These are phyloP conservation scores for Epichloe uncinata DNA, from an alignment of 2,329 filamentous ascomycete genomes.

Conservation along the genomic window DNA sequence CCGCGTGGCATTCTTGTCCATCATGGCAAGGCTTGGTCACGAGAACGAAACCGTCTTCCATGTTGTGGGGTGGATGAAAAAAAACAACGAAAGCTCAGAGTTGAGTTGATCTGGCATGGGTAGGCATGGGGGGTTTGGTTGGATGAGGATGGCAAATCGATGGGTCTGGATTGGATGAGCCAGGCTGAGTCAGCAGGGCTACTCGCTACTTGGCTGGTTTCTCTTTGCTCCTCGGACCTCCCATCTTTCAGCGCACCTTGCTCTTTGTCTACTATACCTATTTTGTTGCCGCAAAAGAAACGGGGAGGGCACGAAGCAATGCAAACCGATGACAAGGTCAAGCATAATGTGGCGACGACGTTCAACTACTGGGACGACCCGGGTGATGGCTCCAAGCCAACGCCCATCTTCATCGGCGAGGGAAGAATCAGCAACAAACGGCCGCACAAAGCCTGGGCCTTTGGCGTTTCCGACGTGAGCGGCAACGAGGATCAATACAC, in stretches of 20 bases:
- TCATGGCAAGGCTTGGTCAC: no score
- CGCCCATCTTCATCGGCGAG: slow-evolving; percentile 19
- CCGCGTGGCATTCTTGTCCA: not conserved
- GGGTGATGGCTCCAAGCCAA: slow-evolving; percentile 28
- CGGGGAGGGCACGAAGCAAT: not conserved
- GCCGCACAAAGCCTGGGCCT: slow-evolving; percentile 26
- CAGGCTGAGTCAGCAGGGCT: no score
- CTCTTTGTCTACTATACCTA: no score
- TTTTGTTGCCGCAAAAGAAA: not conserved
- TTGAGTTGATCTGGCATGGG: not conserved
- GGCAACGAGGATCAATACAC: slow-evolving; percentile 26
- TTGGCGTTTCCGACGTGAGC: slow-evolving; percentile 26
- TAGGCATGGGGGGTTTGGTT: not conserved
- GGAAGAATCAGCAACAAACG: slow-evolving; percentile 17
- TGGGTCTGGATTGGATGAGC: no score
- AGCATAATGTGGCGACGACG: slow-evolving; percentile 19
- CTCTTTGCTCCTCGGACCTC: no score
- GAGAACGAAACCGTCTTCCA: not conserved
- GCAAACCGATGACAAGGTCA: not conserved
- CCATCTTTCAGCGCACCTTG: no score
- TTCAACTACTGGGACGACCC: slow-evolving; percentile 29
- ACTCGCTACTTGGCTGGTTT: no score
- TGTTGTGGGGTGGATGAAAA: not conserved
- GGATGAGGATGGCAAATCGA: no score
- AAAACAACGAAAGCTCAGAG: no score